Evolutionary conservation across 2,329 filamentous ascomycete genomes (phyloP).

Genomic region (Penicillium sclerotigenum): DNA sequence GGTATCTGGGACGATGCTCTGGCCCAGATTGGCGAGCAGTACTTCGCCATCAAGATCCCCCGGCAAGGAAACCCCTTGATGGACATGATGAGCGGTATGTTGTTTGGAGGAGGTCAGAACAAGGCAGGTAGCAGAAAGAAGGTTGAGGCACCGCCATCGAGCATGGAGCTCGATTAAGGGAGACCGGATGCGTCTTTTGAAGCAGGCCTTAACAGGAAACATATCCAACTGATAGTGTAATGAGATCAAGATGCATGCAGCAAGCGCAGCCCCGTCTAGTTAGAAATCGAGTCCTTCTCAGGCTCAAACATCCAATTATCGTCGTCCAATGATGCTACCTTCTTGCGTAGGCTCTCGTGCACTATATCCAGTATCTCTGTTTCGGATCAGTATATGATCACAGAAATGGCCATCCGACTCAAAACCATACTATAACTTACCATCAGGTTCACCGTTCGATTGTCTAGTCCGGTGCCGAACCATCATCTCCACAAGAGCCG

Average conservation of each 20-base stretch:
- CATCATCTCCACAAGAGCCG: conserved; percentile 45
- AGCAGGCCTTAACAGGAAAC: conserved; percentile 1
- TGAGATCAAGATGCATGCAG: conserved; percentile 17
- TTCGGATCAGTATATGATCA: conserved; percentile 9
- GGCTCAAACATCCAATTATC: conserved; percentile 91
- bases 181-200: neutral
- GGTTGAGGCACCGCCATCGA: conserved; percentile 46
- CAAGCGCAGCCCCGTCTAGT: neutral
- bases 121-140: conserved; percentile 45
- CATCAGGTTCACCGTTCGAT: conserved; percentile 61
- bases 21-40: conserved; percentile 89
- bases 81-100: conserved; percentile 97
- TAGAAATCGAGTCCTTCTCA: conserved; percentile 51
- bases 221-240: conserved; percentile 17
- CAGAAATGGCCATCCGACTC: neutral
- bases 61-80: conserved; percentile 87
- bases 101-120: conserved; percentile 60
- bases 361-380: conserved; percentile 68
- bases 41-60: conserved; percentile 87
- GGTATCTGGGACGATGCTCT: conserved; percentile 77
- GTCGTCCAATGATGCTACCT: conserved; percentile 70
- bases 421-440: conserved; percentile 42
- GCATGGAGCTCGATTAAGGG: conserved; percentile 45
- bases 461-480: conserved; percentile 45
- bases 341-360: conserved; percentile 66